phyloP scores from a whole-genome alignment of 768 basidiomycete species.

The Boletus subparvulus region DNA sequence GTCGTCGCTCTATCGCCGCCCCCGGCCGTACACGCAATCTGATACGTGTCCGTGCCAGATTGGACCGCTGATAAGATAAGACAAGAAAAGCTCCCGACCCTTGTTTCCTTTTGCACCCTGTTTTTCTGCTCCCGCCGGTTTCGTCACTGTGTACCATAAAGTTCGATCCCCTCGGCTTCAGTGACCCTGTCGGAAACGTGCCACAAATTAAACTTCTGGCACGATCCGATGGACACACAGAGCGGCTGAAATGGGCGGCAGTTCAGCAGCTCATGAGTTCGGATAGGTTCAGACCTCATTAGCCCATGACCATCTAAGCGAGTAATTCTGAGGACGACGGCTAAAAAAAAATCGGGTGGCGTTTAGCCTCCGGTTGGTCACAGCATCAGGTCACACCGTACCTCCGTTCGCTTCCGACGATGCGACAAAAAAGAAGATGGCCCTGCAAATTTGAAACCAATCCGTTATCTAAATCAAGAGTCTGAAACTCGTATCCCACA shows the following conservation, averaged over 20 bases:
- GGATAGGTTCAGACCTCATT: not conserved
- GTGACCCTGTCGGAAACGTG: not conserved
- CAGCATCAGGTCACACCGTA: not conserved
- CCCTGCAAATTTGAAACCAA: slow-evolving; percentile 22
- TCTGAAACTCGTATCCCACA: slow-evolving; percentile 18
- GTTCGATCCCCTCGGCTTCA: not conserved
- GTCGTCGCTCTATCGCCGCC: slow-evolving; percentile 20
- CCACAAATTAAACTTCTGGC: slow-evolving; percentile 1
- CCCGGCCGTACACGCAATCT: slow-evolving; percentile 8
- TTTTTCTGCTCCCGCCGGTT: slow-evolving; percentile 10
- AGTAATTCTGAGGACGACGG: not conserved
- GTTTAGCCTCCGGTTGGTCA: not conserved
- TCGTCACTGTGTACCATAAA: slow-evolving; percentile 8
- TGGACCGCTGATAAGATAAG: slow-evolving; percentile 33
- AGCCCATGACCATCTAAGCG: not conserved
- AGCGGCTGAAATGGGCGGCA: slow-evolving; percentile 5
- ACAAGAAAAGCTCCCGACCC: slow-evolving; percentile 14
- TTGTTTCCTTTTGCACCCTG: slow-evolving; percentile 14
- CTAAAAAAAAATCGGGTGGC: not conserved
- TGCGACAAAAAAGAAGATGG: slow-evolving; percentile 8
- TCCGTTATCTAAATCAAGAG: slow-evolving; percentile 1
- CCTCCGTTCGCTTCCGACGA: slow-evolving; percentile 26
- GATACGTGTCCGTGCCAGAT: slow-evolving; percentile 24
- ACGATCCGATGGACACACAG: not conserved
- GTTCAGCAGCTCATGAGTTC: not conserved